Base-by-base conservation (phyloP, 2,329 filamentous ascomycete genomes). In the Stagonosporopsis tanaceti region DNA sequence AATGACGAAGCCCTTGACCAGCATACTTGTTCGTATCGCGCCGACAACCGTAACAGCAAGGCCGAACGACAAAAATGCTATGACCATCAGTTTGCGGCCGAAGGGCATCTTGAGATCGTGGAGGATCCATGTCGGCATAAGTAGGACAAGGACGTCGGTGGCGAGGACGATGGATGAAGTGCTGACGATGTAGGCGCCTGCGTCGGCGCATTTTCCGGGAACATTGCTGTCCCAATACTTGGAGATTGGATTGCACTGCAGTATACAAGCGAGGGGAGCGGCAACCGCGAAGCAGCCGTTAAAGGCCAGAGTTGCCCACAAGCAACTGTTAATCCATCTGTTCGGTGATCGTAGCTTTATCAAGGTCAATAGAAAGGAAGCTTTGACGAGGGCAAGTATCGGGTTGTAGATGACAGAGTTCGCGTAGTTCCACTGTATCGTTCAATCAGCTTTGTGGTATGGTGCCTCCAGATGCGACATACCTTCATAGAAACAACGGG, bases 211-310 rank as follows among this genome's bases (percentile, higher is more conserved):
- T 15, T 30, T 53, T 2, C 64, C 55, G 22, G 59, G 35, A n/a
- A 68, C 56, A 3, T 45, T 53, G 28, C 58, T 64, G 41, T 75
- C 61, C 71, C 71, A 76, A 34, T 66, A 70, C 25, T 46, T 65
- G 7, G 50, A n/a, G 12, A 74, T 53, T 1, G 72, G 72, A 25
- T 64, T 53, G 50, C 71, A 76, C 38, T 71, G 68, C 25, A 73
- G 64, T 24, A 73, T 63, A 17, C 52, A 59, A 24, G 50, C 54
- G n/a, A 68, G 44, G 1, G 65, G 53, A 6, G 59, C 61, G 8
- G 53, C 59, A 37, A 68, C 53, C 7, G 54, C 55, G 52, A 63
- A 68, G 24, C 50, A 41, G 8, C 34, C 62, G 30, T 68, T 66
- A 8, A 65, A 34, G 2, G 47, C 35, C 5, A 65, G 47, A 6